Evolutionary conservation across 106 monocot species (phyloP).

Genomic region (Vanilla planifolia): DNA sequence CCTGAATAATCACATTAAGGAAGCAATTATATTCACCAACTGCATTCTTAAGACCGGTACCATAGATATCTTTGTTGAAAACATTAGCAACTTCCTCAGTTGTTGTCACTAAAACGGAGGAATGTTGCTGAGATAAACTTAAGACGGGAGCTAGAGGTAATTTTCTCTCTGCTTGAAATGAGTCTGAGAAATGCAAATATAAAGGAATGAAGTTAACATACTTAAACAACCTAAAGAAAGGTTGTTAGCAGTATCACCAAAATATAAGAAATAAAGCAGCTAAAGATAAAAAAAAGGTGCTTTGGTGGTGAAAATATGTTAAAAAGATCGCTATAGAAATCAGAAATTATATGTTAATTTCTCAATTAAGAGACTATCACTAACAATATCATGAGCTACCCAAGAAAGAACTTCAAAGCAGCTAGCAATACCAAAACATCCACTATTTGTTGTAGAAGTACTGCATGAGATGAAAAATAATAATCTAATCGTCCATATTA

Average conservation of each 20-base stretch:
- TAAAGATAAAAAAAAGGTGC: too few relatives aligned
- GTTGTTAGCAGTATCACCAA: neutral
- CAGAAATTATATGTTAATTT: too few relatives aligned
- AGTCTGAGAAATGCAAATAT: slow-evolving; percentile 16
- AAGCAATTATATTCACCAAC: slow-evolving; percentile 98
- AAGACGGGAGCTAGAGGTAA: slow-evolving; percentile 7
- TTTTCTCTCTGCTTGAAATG: slow-evolving; percentile 26
- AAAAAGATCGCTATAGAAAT: too few relatives aligned
- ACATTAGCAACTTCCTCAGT: slow-evolving; percentile 19
- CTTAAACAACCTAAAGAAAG: neutral
- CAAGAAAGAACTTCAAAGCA: too few relatives aligned
- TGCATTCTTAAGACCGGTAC: slow-evolving; percentile 78
- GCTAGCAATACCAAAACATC: too few relatives aligned
- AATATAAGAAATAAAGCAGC: too few relatives aligned
- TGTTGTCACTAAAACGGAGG: neutral
- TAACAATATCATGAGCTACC: too few relatives aligned
- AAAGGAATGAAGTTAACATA: neutral
- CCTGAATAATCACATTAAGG: slow-evolving; percentile 96
- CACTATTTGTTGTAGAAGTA: too few relatives aligned
- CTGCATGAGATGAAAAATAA: too few relatives aligned
- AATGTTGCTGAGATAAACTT: slow-evolving; percentile 6
- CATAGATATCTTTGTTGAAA: slow-evolving; percentile 33
- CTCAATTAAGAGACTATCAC: too few relatives aligned
- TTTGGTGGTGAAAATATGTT: too few relatives aligned
- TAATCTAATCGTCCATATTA: too few relatives aligned